These are phyloP conservation scores for Microbotryum saponariae DNA, from an alignment of 1,284 basidiomycete species.

Conservation along the genomic window DNA sequence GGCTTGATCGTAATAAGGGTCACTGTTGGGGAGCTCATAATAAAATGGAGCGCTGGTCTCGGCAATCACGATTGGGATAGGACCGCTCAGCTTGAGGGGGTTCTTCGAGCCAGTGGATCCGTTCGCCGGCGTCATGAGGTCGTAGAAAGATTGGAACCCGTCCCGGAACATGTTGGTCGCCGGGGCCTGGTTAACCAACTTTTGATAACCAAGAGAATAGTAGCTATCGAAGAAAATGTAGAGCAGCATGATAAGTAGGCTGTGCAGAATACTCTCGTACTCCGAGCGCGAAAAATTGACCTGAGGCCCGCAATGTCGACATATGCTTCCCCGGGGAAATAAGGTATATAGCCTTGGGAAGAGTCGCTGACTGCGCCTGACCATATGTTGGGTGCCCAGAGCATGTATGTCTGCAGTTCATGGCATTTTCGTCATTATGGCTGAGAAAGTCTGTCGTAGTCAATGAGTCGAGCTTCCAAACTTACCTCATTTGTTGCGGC, in stretches of 20 bases:
- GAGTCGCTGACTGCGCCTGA: slow-evolving; percentile 21
- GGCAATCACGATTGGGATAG: slow-evolving; percentile 30
- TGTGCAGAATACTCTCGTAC: too few species aligned
- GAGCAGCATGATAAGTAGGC: too few species aligned
- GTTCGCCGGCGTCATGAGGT: slow-evolving; percentile 14
- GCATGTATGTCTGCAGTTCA: slow-evolving; percentile 30
- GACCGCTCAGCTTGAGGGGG: slow-evolving; percentile 11
- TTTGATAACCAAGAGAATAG: slow-evolving; percentile 25
- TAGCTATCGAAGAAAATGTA: slow-evolving; percentile 9
- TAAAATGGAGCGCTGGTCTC: slow-evolving; percentile 34
- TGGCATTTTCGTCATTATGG: neutral
- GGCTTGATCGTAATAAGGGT: slow-evolving; percentile 16
- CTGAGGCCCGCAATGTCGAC: too few species aligned
- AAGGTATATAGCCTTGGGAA: slow-evolving; percentile 31
- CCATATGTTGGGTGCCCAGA: slow-evolving; percentile 35
- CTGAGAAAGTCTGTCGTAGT: too few species aligned
- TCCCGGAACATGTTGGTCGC: slow-evolving; percentile 8
- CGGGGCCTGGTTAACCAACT: slow-evolving; percentile 18
- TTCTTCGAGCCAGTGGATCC: neutral
- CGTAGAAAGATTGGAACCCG: slow-evolving; percentile 30
- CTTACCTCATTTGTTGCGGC: slow-evolving; percentile 21
- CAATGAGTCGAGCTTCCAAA: too few species aligned
- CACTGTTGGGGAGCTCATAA: slow-evolving; percentile 27
- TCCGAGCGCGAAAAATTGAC: too few species aligned
- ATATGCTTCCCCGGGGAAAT: slow-evolving; percentile 36